Evolutionary conservation across 2,329 filamentous ascomycete genomes (phyloP), one percentile per base, ranked within the genome.

Genomic region (Exophiala spinifera): DNA sequence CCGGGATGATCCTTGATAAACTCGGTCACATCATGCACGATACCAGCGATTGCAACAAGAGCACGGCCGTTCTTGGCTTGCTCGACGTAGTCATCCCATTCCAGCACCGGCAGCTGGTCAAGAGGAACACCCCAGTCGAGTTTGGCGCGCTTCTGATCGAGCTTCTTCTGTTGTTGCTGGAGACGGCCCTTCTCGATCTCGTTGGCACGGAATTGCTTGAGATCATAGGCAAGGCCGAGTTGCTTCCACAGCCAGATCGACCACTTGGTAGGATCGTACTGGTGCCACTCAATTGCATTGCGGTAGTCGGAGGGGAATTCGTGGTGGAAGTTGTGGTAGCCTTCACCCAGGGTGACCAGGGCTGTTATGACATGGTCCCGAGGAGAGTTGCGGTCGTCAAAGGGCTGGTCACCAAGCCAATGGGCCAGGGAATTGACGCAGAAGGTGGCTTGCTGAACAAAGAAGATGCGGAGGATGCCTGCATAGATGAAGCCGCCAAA

Each of bases 241-340:
- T 87, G 83, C 82, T 92, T 94, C 86, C 87, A 91, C 56, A 78
- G 66, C 85, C 85, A 89, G 77, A 95, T 95, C 69, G 76, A 81
- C 89, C 89, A 94, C 78, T 95, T 95, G 71, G 89, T 95, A 44
- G 89, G 89, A 71, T 95, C 89, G 68, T 95, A 95, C 76, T 95
- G 89, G 76, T 85, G 87, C 89, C 89, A 95, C 74, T 90, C 80
- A 64, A 94, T 92, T 59, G 89, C 89, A 70, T 95, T 95, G 70
- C 89, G 88, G 83, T 94, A 95, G 73, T 95, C 89, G 10, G 88
- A 92, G 51, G 90, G 90, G 76, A 95, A 95, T 73, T 95, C 89
- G 80, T 95, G 89, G 76, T 95, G 89, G 81, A 95, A 95, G 81
- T 95, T 95, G 81, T 95, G 89, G 77, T 95, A 95, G 25, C 89